phyloP scores from a whole-genome alignment of 2,329 filamentous ascomycete species.

The Diplodia seriata region DNA sequence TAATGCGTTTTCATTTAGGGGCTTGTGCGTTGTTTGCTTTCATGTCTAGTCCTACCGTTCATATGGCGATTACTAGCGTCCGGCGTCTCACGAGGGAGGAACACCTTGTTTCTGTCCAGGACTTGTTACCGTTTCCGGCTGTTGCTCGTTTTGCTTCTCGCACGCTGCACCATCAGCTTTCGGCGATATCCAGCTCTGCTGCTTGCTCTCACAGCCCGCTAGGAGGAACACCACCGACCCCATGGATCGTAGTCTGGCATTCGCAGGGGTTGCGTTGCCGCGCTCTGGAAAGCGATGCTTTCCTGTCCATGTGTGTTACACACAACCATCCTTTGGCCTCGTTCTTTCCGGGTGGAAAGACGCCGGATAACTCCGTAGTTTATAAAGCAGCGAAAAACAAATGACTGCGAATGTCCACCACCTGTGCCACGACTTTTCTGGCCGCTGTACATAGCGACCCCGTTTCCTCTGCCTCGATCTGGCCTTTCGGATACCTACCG shows the following conservation, averaged over 20 bases:
- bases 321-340: neutral
- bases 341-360: conserved; percentile 29
- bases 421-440: conserved; percentile 19
- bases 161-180: conserved; percentile 25
- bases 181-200: conserved; percentile 23
- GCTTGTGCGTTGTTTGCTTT: conserved; percentile 26
- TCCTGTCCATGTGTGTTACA: conserved; percentile 28
- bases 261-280: conserved; percentile 27
- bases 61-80: conserved; percentile 31
- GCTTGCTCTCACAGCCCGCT: conserved; percentile 17
- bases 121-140: conserved; percentile 30
- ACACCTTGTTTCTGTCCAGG: conserved; percentile 28
- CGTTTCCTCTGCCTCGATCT: neutral
- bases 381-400: conserved; percentile 27
- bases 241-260: conserved; percentile 30
- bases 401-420: conserved; percentile 20
- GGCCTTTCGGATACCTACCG: conserved; percentile 15
- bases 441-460: conserved; percentile 23
- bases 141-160: conserved; percentile 25
- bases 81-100: conserved; percentile 31
- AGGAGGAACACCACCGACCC: conserved; percentile 19
- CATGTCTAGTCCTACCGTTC: conserved; percentile 27
- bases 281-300: conserved; percentile 22
- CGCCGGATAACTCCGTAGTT: conserved; percentile 26
- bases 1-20: conserved; percentile 32